Evolutionary conservation across 805 yeast species (phyloP).

Genomic region (Saccharomycodes ludwigii): DNA sequence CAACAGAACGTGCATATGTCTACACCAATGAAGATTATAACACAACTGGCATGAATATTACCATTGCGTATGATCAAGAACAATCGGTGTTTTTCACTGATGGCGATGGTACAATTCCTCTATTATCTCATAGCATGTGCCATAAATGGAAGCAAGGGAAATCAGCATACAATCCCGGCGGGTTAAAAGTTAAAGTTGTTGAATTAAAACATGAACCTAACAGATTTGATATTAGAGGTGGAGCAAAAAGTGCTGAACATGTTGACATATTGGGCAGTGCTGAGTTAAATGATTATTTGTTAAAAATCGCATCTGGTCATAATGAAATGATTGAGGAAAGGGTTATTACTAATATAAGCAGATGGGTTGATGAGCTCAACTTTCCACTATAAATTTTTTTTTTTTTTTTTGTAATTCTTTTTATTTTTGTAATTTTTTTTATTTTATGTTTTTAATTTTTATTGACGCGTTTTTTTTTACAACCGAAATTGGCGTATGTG

Average conservation of each 20-base stretch:
- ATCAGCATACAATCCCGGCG: conserved; percentile 70
- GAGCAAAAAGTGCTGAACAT: conserved; percentile 95
- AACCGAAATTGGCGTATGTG: not conserved
- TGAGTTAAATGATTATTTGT: conserved; percentile 74
- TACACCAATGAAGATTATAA: conserved; percentile 61
- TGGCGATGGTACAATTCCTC: conserved; percentile 92
- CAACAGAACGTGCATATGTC: conserved; percentile 86
- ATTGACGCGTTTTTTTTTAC: conserved; percentile 5
- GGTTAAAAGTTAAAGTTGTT: conserved; percentile 59
- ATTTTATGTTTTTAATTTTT: not conserved
- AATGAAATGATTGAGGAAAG: conserved; percentile 57
- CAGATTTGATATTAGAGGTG: conserved; percentile 88
- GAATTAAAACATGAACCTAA: conserved; percentile 93
- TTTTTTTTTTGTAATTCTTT: not conserved
- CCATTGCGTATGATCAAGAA: conserved; percentile 53
- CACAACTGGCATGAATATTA: conserved; percentile 43
- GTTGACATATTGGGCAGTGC: conserved; percentile 94
- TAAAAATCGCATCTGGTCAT: conserved; percentile 71
- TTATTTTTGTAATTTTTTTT: not conserved
- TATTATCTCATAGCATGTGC: conserved; percentile 79
- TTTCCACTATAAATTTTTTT: conserved; percentile 23
- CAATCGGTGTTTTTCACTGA: conserved; percentile 67
- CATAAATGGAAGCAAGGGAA: conserved; percentile 72
- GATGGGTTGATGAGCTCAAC: conserved; percentile 48
- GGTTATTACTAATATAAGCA: conserved; percentile 43